Conservation (phyloP, 2,329 filamentous ascomycete species). For the Teratosphaeria epicoccoides region DNA sequence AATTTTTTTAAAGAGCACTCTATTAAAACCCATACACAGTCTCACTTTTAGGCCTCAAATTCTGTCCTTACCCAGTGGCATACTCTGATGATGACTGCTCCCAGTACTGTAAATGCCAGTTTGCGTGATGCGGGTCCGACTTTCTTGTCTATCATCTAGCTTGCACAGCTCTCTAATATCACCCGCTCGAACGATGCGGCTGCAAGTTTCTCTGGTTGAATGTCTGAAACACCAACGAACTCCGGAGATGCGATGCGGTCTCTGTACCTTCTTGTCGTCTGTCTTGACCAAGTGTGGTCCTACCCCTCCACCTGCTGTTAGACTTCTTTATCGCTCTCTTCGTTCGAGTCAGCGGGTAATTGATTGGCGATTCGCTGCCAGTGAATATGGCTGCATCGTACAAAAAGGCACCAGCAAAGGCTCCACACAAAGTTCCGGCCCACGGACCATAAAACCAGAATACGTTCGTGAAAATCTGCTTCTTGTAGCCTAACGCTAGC, state of each 20-base stretch:
- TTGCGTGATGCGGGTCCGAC: no score
- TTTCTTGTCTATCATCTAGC: neutral
- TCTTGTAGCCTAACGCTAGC: slow-evolving; percentile 35
- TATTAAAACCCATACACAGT: no score
- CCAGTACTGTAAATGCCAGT: no score
- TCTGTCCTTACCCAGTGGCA: no score
- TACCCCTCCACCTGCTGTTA: slow-evolving; percentile 17
- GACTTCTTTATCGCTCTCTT: slow-evolving; percentile 17
- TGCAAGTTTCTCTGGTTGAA: neutral
- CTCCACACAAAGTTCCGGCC: slow-evolving; percentile 31
- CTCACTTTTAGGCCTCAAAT: no score
- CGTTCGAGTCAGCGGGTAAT: slow-evolving; percentile 32
- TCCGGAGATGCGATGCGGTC: neutral
- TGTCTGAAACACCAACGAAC: neutral
- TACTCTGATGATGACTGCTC: no score
- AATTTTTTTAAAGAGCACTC: no score
- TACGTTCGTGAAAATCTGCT: slow-evolving; percentile 27
- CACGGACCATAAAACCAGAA: slow-evolving; percentile 41
- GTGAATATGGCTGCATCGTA: slow-evolving; percentile 43
- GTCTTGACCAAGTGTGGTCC: slow-evolving; percentile 7
- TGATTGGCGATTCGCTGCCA: slow-evolving; percentile 40
- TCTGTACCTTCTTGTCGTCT: neutral
- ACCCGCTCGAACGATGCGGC: neutral
- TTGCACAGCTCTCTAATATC: neutral
- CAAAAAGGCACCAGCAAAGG: slow-evolving; percentile 34